Conservation (phyloP, 345 rosid genomes). For the Acer saccharum region DNA sequence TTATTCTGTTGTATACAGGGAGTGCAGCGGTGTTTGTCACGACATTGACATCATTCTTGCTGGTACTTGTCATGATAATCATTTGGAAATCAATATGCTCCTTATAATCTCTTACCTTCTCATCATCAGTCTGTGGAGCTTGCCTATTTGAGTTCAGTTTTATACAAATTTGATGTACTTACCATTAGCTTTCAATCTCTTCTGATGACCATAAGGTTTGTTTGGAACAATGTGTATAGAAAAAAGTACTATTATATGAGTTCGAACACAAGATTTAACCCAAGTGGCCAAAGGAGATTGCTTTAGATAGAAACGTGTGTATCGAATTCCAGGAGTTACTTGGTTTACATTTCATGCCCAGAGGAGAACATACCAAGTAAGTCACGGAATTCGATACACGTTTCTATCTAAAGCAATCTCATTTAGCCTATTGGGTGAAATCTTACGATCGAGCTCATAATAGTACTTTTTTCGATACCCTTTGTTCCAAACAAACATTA, state of each 20-base stretch:
- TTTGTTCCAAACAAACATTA: constrained; percentile 48
- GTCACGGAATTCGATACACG: constrained; percentile 23
- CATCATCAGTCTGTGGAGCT: no score
- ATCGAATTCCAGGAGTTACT: not conserved
- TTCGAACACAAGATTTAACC: no score
- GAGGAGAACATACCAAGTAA: constrained; percentile 49
- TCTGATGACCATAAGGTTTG: no score
- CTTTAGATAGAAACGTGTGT: no score
- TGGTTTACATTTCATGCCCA: constrained; percentile 37
- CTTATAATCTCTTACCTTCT: no score
- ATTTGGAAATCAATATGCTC: no score
- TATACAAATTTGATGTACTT: no score
- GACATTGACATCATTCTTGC: constrained; percentile 30
- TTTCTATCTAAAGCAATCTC: not conserved
- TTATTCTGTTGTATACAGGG: constrained; percentile 21
- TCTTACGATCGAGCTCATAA: constrained; percentile 48
- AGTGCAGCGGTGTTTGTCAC: constrained; percentile 40
- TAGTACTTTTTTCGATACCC: constrained; percentile 39
- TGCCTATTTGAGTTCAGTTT: no score
- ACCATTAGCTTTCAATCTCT: no score
- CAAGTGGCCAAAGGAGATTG: not conserved
- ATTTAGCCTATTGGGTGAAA: constrained; percentile 23
- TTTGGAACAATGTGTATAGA: no score
- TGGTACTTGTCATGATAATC: constrained; percentile 22
- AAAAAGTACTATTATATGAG: no score